Evolutionary conservation across 2,329 filamentous ascomycete genomes (phyloP), one percentile per base, ranked within the genome.

Genomic region (Polytolypa hystricis): DNA sequence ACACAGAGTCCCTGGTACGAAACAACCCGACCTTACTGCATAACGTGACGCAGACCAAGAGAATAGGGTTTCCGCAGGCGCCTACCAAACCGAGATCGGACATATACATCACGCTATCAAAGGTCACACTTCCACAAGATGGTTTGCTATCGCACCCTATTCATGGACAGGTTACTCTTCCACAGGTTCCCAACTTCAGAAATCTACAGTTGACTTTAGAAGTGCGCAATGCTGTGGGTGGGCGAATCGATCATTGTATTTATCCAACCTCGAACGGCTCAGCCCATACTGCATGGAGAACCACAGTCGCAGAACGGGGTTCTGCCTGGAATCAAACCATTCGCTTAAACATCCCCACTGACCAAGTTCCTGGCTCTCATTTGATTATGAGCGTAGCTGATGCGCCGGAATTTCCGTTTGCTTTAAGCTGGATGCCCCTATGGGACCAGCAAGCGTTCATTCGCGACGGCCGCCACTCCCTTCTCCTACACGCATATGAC

Each of bases 361-460:
- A 82, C 34, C 81, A 95, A 46, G 89, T 98, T 1, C 72, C 79
- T 2, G 76, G 77, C 15, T 79, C 83, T 8, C 91, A 98, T 62
- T 66, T 96, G 17, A 83, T 93, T 21, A 82, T 98, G 73, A 87
- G 84, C 47, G 65, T 98, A 37, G 80, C 86, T 6, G 86, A 96
- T 60, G 75, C 83, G 34, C 86, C 89, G 0, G 80, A 81, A 37
- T 80, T 84, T 30, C 86, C 91, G 0, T 95, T 96, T 56, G 89
- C 91, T 2, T 70, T 96, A 29, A 84, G 84, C 10, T 87, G 93
- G 70, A 79, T 98, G 66, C 91, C 91, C 0, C 68, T 98, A 2
- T 98, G 93, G 91, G 83, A 89, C 35, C 76, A 84, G 16, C 78
- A 86, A 40, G 89, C 91, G 0, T 98, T 98, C 52, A 76, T 93